Evolutionary conservation across 306 rosid species (phyloP).

Genomic region (Abrus precatorius): DNA sequence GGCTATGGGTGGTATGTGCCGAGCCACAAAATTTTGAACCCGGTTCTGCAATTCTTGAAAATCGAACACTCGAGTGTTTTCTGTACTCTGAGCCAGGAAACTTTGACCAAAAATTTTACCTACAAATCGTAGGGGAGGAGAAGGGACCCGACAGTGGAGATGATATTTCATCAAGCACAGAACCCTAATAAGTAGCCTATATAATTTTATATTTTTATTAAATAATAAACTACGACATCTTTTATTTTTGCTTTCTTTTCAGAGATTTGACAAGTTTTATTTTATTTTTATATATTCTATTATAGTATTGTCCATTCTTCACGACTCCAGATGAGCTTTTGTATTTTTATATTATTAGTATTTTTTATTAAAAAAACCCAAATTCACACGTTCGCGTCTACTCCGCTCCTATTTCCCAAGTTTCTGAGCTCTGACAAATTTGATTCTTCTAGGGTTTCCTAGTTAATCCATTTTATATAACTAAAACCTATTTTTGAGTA

Average conservation of each 20-base stretch:
- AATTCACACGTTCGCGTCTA: slow-evolving; percentile 45
- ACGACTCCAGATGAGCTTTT: slow-evolving; percentile 35
- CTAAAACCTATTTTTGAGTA: slow-evolving; percentile 2
- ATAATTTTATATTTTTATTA: neutral
- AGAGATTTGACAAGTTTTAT: slow-evolving; percentile 25
- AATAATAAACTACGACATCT: neutral
- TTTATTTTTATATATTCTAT: neutral
- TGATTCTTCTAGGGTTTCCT: slow-evolving; percentile 59
- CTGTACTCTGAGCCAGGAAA: slow-evolving; percentile 44
- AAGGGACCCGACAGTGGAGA: slow-evolving; percentile 45
- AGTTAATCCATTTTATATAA: slow-evolving; percentile 34
- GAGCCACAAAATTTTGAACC: slow-evolving; percentile 19
- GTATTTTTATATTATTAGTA: neutral
- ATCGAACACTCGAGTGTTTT: slow-evolving; percentile 53
- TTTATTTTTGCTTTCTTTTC: neutral
- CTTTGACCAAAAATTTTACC: slow-evolving; percentile 56
- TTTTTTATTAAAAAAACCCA: neutral
- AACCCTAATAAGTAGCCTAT: slow-evolving; percentile 67
- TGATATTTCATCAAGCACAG: slow-evolving; percentile 46
- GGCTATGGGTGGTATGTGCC: neutral
- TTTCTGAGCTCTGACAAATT: slow-evolving; percentile 52
- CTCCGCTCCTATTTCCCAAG: slow-evolving; percentile 42
- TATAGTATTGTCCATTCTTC: slow-evolving; percentile 19
- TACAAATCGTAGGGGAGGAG: slow-evolving; percentile 27
- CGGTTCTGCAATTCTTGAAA: slow-evolving; percentile 47